A percentile compares a stretch with the other conserved stretches of the same genome.
phyloP scores from a whole-genome alignment of 2,329 filamentous ascomycete species.

The Sporothrix variecibatus region DNA sequence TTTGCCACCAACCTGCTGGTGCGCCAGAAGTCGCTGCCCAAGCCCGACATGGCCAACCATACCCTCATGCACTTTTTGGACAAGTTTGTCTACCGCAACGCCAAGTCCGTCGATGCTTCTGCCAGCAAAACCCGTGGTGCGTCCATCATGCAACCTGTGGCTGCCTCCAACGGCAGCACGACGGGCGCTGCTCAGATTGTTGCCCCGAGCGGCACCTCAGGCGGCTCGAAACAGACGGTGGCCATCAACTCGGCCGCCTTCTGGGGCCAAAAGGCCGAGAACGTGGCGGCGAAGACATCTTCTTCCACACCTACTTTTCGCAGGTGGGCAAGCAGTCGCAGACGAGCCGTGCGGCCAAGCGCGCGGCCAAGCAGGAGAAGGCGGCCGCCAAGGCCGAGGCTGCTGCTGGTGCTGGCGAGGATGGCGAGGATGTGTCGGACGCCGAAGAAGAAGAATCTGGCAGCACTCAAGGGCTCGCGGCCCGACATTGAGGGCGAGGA shows the following conservation, averaged over 20 bases:
- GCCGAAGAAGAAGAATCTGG: slow-evolving; percentile 42
- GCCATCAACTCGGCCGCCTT: slow-evolving; percentile 83
- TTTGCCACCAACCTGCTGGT: slow-evolving; percentile 74
- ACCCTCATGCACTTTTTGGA: slow-evolving; percentile 94
- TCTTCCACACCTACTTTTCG: slow-evolving; percentile 98
- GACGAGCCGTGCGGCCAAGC: slow-evolving; percentile 55
- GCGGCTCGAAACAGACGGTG: slow-evolving; percentile 36
- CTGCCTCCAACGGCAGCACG: slow-evolving; percentile 49
- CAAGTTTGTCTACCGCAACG: slow-evolving; percentile 96
- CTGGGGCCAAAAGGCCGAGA: slow-evolving; percentile 85
- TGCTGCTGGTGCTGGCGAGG: slow-evolving; percentile 43
- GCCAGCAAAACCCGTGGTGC: slow-evolving; percentile 62
- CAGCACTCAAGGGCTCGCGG: slow-evolving; percentile 40
- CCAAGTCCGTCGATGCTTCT: slow-evolving; percentile 62
- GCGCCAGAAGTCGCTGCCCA: slow-evolving; percentile 72
- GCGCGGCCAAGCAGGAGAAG: slow-evolving; percentile 48
- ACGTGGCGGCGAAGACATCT: slow-evolving; percentile 89
- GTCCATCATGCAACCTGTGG: slow-evolving; percentile 95
- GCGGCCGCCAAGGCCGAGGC: slow-evolving; percentile 73
- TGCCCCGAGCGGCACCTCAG: slow-evolving; percentile 52
- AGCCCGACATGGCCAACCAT: slow-evolving; percentile 87
- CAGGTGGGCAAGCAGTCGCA: slow-evolving; percentile 65
- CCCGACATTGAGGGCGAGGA: slow-evolving; percentile 50
- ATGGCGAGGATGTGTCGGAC: slow-evolving; percentile 60
- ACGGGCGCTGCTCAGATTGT: slow-evolving; percentile 51